These are phyloP conservation scores for Logfia minima DNA, from an alignment of 129 eudicot species.

Conservation along the genomic window DNA sequence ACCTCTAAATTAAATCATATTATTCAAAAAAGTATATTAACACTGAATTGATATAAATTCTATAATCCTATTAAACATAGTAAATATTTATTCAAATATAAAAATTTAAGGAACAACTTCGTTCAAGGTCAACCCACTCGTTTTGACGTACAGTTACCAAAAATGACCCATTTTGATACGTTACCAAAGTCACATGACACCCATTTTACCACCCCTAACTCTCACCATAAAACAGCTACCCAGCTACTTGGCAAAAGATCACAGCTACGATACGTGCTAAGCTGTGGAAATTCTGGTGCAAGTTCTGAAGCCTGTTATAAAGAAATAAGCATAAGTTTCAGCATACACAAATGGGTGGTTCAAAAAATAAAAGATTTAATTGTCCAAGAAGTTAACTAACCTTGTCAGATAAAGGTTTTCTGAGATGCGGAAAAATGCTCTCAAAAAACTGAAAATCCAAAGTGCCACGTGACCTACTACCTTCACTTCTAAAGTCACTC, in stretches of 20 bases:
- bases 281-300: constrained; percentile 50
- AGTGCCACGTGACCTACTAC: not conserved
- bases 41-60: not conserved
- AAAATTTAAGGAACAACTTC: not conserved
- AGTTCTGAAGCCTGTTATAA: constrained; percentile 46
- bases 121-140: not conserved
- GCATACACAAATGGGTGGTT: constrained; percentile 9
- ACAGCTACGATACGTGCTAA: constrained; percentile 51
- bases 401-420: constrained; percentile 60
- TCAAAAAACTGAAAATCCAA: not conserved
- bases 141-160: not conserved
- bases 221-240: constrained; percentile 74
- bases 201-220: not conserved
- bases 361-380: not conserved
- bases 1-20: not conserved
- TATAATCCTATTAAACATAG: not conserved
- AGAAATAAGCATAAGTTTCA: constrained; percentile 4
- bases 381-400: constrained; percentile 29
- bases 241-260: constrained; percentile 73
- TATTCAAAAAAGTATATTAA: not conserved
- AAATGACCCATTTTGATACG: not conserved
- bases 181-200: not conserved
- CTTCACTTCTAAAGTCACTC: not conserved
- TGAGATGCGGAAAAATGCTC: constrained; percentile 33
- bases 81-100: not conserved